Percentiles rank a stretch among this genome's conserved stretches.
Evolutionary conservation across 202 grass and related monocot genomes (phyloP).

Genomic region (Hordeum pubiflorum): DNA sequence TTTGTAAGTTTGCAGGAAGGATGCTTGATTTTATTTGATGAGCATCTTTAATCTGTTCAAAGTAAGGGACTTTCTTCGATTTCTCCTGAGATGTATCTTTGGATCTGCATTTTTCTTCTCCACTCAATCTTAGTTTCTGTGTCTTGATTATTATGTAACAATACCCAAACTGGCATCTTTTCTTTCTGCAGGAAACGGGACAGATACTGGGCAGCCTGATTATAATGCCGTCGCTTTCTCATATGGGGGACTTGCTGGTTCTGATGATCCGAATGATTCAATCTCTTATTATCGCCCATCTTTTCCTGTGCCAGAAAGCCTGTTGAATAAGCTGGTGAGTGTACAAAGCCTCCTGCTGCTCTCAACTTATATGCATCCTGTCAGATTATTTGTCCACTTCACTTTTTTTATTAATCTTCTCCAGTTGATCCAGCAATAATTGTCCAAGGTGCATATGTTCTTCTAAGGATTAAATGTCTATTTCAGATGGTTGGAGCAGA

Average conservation of each 20-base stretch:
- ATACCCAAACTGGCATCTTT: constrained; percentile 24
- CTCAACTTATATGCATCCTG: constrained; percentile 24
- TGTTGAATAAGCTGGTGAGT: constrained; percentile 80
- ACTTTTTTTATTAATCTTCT: constrained; percentile 39
- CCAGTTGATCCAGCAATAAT: constrained; percentile 61
- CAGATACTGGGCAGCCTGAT: constrained; percentile 20
- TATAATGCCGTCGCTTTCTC: constrained; percentile 69
- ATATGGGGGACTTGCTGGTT: constrained; percentile 46
- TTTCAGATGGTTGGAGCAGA: constrained; percentile 99
- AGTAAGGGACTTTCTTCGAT: constrained; percentile 49
- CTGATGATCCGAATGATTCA: constrained; percentile 31
- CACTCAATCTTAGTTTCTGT: not conserved
- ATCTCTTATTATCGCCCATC: constrained; percentile 46
- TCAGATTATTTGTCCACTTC: constrained; percentile 26
- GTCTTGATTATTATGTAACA: constrained; percentile 7
- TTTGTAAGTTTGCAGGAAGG: constrained; percentile 69
- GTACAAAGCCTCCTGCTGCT: constrained; percentile 22
- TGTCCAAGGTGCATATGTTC: constrained; percentile 66
- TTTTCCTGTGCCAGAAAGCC: constrained; percentile 74
- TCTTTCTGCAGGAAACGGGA: constrained; percentile 37
- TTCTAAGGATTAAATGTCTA: constrained; percentile 78
- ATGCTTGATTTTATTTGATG: constrained; percentile 64
- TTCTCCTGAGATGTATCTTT: constrained; percentile 10
- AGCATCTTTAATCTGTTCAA: constrained; percentile 61
- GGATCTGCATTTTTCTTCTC: not conserved